phyloP scores from a whole-genome alignment of 2,329 filamentous ascomycete species.

The Neopestalotiopsis sp. region DNA sequence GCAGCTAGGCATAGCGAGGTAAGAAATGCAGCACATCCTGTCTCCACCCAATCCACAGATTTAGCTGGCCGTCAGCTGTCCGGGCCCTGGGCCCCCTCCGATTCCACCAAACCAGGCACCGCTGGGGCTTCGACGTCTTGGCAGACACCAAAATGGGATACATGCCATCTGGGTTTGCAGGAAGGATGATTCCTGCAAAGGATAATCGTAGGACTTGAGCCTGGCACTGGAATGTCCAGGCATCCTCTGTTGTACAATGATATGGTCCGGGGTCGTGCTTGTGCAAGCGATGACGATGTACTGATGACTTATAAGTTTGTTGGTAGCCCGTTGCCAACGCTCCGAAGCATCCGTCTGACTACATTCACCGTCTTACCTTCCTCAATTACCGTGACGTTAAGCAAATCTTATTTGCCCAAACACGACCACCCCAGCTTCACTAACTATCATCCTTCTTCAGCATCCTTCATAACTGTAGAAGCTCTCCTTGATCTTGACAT shows the following conservation, averaged over 20 bases:
- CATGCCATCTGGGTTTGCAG: not conserved
- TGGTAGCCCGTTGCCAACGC: not conserved
- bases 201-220: not conserved
- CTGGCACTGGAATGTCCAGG: not conserved
- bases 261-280: not conserved
- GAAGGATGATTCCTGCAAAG: not conserved
- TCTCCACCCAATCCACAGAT: not conserved
- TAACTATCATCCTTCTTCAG: not conserved
- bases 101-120: not conserved
- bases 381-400: not conserved
- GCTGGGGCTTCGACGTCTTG: conserved; percentile 2
- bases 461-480: too few relatives aligned
- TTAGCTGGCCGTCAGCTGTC: not conserved
- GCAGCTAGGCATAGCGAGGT: not conserved
- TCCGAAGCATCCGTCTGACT: not conserved
- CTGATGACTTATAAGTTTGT: conserved; percentile 1
- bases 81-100: not conserved
- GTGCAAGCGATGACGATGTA: not conserved
- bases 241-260: not conserved
- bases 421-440: not conserved
- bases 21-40: not conserved
- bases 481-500: too few relatives aligned
- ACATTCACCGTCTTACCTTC: not conserved
- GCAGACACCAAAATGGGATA: not conserved
- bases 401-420: not conserved